Conservation (phyloP, 768 basidiomycete genomes). For the Mycena venus region DNA sequence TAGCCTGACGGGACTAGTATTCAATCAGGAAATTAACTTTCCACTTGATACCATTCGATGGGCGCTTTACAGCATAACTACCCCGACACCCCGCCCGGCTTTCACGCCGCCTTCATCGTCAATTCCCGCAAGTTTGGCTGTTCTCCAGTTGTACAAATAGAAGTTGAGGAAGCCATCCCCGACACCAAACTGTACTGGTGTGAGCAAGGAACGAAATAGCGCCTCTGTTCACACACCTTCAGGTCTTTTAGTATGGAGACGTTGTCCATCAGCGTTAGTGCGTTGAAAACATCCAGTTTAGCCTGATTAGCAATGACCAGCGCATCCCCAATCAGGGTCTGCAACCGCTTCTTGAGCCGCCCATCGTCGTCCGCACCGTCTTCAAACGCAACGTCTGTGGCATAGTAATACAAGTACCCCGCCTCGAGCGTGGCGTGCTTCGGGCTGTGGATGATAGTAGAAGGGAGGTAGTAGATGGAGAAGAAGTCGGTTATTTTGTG, state of each 20-base stretch:
- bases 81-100: slow-evolving; percentile 88
- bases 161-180: slow-evolving; percentile 94
- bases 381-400: slow-evolving; percentile 79
- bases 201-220: not conserved
- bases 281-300: slow-evolving; percentile 97
- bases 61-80: slow-evolving; percentile 90
- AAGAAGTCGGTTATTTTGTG: slow-evolving; percentile 94
- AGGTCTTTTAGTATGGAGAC: slow-evolving; percentile 83
- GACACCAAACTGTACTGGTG: slow-evolving; percentile 78
- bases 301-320: slow-evolving; percentile 85
- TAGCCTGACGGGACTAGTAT: too few species aligned
- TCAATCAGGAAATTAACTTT: not conserved
- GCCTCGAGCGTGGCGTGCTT: slow-evolving; percentile 86
- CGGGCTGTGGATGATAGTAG: slow-evolving; percentile 86
- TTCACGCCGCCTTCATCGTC: slow-evolving; percentile 60
- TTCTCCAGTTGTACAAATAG: slow-evolving; percentile 97
- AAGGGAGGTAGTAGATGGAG: slow-evolving; percentile 97
- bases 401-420: slow-evolving; percentile 97
- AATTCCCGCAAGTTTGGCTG: slow-evolving; percentile 82
- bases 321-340: slow-evolving; percentile 82
- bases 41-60: not conserved
- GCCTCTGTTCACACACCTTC: slow-evolving; percentile 65
- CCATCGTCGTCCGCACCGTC: slow-evolving; percentile 72
- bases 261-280: slow-evolving; percentile 96
- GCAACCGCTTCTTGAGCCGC: slow-evolving; percentile 76